Conservation (phyloP, 2,329 filamentous ascomycete species). For the Periconia digitata region DNA sequence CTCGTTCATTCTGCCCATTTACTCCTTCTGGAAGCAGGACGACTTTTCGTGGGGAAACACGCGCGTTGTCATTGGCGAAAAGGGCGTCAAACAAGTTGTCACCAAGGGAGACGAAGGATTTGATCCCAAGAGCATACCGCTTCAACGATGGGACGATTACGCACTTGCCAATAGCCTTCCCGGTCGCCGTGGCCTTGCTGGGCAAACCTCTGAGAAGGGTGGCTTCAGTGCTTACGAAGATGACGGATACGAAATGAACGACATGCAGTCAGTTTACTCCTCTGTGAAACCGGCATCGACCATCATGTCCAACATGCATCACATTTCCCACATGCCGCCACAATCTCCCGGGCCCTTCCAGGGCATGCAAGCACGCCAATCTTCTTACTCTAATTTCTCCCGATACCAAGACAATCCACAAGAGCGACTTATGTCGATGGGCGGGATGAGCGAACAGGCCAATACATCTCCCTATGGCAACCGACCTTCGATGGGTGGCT, state of each 20-base stretch:
- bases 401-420: constrained; percentile 65
- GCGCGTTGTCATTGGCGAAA: constrained; percentile 93
- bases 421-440: constrained; percentile 61
- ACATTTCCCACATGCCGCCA: constrained; percentile 75
- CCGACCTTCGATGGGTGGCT: constrained; percentile 46
- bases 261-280: constrained; percentile 95
- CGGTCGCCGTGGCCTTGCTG: constrained; percentile 73
- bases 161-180: constrained; percentile 83
- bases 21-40: constrained; percentile 99
- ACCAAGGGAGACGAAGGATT: constrained; percentile 80
- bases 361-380: constrained; percentile 66
- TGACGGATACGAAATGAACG: constrained; percentile 90
- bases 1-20: constrained; percentile 85
- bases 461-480: constrained; percentile 41
- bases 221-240: constrained; percentile 67
- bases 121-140: constrained; percentile 87
- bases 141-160: constrained; percentile 98
- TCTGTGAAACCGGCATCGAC: constrained; percentile 85
- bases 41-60: constrained; percentile 99
- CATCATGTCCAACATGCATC: constrained; percentile 80
- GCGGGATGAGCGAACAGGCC: constrained; percentile 53
- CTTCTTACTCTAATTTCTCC: constrained; percentile 67
- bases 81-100: constrained; percentile 86
- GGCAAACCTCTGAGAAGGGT: constrained; percentile 59
- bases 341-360: constrained; percentile 72